A percentile compares a stretch with the other conserved stretches of the same genome.
Conservation (phyloP, 2,329 filamentous ascomycete species). For the Ophiostoma sp. region DNA sequence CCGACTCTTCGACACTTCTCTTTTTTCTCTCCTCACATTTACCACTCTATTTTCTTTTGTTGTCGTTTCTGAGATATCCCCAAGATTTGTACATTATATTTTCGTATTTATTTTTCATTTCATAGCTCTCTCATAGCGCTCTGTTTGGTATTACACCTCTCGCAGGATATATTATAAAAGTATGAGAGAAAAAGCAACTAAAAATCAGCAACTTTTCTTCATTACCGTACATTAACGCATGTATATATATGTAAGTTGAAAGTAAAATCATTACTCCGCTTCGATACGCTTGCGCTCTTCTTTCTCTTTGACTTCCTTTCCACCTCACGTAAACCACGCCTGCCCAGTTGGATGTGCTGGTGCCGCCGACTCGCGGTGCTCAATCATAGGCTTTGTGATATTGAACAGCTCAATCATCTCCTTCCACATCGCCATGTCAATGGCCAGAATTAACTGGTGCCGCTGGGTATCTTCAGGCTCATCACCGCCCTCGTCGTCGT, state of each 20-base stretch:
- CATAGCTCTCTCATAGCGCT: neutral
- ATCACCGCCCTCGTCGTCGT: constrained; percentile 37
- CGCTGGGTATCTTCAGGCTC: constrained; percentile 41
- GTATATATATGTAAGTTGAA: neutral
- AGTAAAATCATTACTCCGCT: neutral
- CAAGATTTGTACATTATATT: neutral
- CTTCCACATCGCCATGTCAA: constrained; percentile 83
- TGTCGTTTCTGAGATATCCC: constrained; percentile 1
- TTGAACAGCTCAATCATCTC: constrained; percentile 73
- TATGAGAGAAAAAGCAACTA: neutral
- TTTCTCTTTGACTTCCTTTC: neutral
- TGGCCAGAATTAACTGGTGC: constrained; percentile 83
- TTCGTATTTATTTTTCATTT: neutral
- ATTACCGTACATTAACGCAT: neutral
- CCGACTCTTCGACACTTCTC: neutral
- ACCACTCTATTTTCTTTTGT: neutral
- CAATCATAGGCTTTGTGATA: constrained; percentile 78
- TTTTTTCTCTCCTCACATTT: neutral
- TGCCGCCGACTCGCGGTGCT: constrained; percentile 61
- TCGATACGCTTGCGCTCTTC: neutral
- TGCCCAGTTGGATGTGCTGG: constrained; percentile 31
- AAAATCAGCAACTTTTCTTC: neutral
- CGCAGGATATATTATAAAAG: neutral
- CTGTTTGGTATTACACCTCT: neutral
- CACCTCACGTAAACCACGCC: constrained; percentile 27